Evolutionary conservation across 257 asterid species (phyloP).

Genomic region (Ilex aquifolium): DNA sequence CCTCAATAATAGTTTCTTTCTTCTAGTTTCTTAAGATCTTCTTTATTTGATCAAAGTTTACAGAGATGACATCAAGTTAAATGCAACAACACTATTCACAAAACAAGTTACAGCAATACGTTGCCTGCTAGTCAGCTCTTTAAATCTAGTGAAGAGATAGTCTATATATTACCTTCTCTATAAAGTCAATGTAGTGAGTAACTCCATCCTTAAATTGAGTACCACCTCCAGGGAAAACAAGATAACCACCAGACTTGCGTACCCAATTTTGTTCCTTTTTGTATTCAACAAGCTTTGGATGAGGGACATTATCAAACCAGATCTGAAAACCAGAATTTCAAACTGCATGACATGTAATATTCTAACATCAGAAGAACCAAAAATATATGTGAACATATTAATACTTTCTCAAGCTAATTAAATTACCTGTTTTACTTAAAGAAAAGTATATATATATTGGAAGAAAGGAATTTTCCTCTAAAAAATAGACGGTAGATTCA

Average conservation of each 20-base stretch:
- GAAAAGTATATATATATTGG: background rate
- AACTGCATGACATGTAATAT: background rate
- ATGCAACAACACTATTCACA: background rate
- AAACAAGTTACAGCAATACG: background rate
- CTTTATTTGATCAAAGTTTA: no score
- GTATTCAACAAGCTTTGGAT: constrained; percentile 94
- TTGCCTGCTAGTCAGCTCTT: background rate
- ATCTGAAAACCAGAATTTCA: constrained; percentile 38
- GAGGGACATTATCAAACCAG: constrained; percentile 94
- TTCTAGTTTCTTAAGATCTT: no score
- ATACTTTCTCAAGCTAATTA: no score
- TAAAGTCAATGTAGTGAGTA: constrained; percentile 45
- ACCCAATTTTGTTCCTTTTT: constrained; percentile 94
- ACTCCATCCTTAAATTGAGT: constrained; percentile 91
- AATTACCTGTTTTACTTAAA: background rate
- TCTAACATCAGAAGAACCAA: background rate
- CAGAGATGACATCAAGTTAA: no score
- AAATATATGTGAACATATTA: background rate
- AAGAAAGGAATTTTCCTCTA: background rate
- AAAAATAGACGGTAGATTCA: background rate
- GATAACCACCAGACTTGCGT: constrained; percentile 58
- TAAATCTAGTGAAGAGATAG: background rate
- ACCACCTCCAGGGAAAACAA: constrained; percentile 93
- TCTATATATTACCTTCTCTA: constrained; percentile 45
- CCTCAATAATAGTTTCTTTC: no score